Percentiles rank a stretch among this genome's conserved stretches.
Conservation (phyloP, 352 stramenopile genomes). For the Pythium rhizo-oryzae region DNA sequence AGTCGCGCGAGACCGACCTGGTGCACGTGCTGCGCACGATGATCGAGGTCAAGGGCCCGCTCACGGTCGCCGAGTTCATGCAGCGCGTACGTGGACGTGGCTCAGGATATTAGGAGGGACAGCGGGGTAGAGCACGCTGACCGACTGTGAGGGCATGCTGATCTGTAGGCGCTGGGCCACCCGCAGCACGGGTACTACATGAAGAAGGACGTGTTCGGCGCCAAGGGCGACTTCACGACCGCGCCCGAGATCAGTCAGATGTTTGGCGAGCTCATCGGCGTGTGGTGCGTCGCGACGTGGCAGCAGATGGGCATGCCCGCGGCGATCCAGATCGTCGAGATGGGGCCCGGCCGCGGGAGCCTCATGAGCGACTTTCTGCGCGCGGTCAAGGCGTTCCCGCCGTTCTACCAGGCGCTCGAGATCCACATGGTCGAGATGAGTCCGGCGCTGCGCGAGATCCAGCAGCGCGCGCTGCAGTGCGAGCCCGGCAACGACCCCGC, state of each 20-base stretch:
- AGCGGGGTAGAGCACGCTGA: too few species aligned
- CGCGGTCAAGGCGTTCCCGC: conserved; percentile 84
- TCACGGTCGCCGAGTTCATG: conserved; percentile 97
- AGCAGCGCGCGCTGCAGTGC: conserved; percentile 84
- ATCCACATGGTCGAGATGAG: conserved; percentile 94
- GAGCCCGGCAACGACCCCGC: conserved; percentile 32
- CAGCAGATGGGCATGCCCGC: conserved; percentile 82
- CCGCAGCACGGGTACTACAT: conserved; percentile 96
- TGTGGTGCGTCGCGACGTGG: conserved; percentile 94
- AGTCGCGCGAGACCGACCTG: conserved; percentile 71
- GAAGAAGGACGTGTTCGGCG: conserved; percentile 92
- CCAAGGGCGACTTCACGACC: conserved; percentile 93
- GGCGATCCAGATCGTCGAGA: conserved; percentile 88
- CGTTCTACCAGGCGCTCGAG: conserved; percentile 83
- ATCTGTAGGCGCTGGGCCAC: conserved; percentile 91
- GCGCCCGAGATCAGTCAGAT: conserved; percentile 94
- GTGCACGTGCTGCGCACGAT: conserved; percentile 85
- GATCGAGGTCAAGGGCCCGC: conserved; percentile 92
- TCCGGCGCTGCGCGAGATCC: conserved; percentile 86
- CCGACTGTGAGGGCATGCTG: too few species aligned
- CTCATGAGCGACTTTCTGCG: conserved; percentile 95
- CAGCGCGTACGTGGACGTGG: too few species aligned
- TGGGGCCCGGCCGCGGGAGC: conserved; percentile 92
- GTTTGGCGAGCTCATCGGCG: conserved; percentile 92
- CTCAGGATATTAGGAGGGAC: too few species aligned